Evolutionary conservation across 257 asterid species (phyloP), one percentile per base, ranked within the genome.

Genomic region (Lavandula angustifolia): DNA sequence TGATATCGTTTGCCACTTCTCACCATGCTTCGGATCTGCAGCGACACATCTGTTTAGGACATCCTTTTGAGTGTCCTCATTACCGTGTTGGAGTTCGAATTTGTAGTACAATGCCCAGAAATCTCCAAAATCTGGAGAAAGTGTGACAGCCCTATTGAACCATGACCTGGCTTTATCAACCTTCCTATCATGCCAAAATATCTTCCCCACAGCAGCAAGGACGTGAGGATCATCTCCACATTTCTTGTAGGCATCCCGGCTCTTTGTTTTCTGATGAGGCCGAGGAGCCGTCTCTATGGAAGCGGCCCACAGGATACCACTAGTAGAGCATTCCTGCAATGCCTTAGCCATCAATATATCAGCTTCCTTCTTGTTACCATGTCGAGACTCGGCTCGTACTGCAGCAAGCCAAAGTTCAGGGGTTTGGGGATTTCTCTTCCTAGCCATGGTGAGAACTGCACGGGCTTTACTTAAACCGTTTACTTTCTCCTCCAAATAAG

Each of bases 11-110:
- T 92, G 98, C 96, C 98, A 92, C 76, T 81, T 79, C 66, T 89
- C 98, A 0, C 98, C 98, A 17, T 87, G 98, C 82, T 88, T 92
- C 1, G 98, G 98, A 29, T 92, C 98, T 29, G 96, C 85, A 7
- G 86, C 85, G 6, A 89, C 74, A 22, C 98, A 89, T 50, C 86
- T 82, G 70, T 66, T 81, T 72, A 92, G 41, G 3, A 89, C 92
- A 66, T 92, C 96, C 76, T 50, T 89, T 74, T 86, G 92, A 31
- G 68, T 65, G 48, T 89, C 98, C 42, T 85, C 94, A 7, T 65
- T 53, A 0, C 96, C 98, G 13, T 85, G 87, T 58, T 88, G 92
- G 46, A 84, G 81, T 68, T 91, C 96, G 57, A 91, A 86, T 72
- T 89, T 86, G 55, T 85, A 86, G 60, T 80, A 86, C 77, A 83